phyloP scores from a whole-genome alignment of 768 basidiomycete species.

The Hygrophoropsis aurantiaca region DNA sequence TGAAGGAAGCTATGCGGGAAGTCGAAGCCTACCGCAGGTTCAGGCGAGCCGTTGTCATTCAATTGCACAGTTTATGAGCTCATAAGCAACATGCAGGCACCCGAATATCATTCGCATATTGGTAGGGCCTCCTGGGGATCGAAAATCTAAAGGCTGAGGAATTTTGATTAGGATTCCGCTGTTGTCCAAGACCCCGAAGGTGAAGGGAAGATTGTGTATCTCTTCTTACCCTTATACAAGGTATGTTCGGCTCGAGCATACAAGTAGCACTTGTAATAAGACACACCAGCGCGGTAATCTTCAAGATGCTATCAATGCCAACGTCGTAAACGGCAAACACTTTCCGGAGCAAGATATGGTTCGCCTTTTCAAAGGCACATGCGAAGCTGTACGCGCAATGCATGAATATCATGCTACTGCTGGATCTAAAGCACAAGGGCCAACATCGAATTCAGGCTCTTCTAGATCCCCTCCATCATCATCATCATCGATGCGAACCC shows the following conservation, averaged over 20 bases:
- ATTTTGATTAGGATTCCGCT: constrained; percentile 71
- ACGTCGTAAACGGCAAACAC: constrained; percentile 77
- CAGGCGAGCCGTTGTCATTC: constrained; percentile 53
- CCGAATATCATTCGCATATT: constrained; percentile 96
- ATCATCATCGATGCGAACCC: constrained; percentile 19
- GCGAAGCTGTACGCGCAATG: constrained; percentile 92
- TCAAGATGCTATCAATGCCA: constrained; percentile 90
- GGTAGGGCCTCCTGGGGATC: constrained; percentile 37
- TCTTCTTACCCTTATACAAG: constrained; percentile 93
- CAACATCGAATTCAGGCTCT: constrained; percentile 10
- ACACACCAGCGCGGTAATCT: constrained; percentile 77
- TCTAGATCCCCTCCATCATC: constrained; percentile 3
- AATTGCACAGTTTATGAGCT: background rate
- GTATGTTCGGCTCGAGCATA: constrained; percentile 35
- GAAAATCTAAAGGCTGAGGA: background rate
- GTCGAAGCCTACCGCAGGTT: constrained; percentile 94
- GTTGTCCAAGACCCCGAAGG: constrained; percentile 93
- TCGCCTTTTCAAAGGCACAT: constrained; percentile 89
- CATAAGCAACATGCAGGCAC: constrained; percentile 52
- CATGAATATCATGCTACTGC: constrained; percentile 74
- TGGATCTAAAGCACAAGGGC: constrained; percentile 19
- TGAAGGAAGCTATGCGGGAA: constrained; percentile 87
- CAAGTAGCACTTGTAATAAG: constrained; percentile 10
- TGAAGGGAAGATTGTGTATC: constrained; percentile 92
- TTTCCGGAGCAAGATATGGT: constrained; percentile 90